phyloP scores from a whole-genome alignment of 352 stramenopile genomes.

The Globisporangium iwayamae region DNA sequence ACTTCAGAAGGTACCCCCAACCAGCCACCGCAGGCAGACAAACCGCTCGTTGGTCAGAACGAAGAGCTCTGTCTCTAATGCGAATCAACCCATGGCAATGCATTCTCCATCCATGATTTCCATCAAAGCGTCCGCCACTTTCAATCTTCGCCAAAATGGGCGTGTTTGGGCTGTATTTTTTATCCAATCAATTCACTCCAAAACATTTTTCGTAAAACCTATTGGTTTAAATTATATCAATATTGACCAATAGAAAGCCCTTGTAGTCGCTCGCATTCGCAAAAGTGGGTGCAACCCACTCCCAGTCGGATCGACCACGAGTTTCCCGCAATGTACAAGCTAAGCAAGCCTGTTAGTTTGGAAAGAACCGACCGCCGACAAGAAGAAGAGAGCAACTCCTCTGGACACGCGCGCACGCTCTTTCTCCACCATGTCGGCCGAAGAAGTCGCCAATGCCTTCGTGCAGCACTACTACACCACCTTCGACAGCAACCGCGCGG shows the following conservation, averaged over 20 bases:
- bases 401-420: conserved; percentile 3
- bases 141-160: neutral
- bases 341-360: neutral
- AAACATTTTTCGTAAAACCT: neutral
- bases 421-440: conserved; percentile 61
- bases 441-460: conserved; percentile 84
- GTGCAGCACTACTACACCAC: conserved; percentile 87
- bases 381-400: neutral
- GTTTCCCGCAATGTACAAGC: neutral
- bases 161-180: conserved; percentile 9
- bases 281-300: conserved; percentile 10
- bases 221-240: conserved; percentile 8
- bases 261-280: conserved; percentile 7
- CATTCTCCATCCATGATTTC: neutral
- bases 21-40: conserved; percentile 2
- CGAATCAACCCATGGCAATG: neutral
- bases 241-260: neutral
- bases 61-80: conserved; percentile 15
- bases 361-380: conserved; percentile 1
- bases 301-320: conserved; percentile 11
- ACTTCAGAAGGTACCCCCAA: conserved; percentile 9
- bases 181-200: conserved; percentile 14
- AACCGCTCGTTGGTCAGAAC: conserved; percentile 4
- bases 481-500: conserved; percentile 79
- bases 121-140: neutral